Percentiles rank a stretch among this genome's conserved stretches.
phyloP scores from a whole-genome alignment of 331 rosid species.

The Ulmus americana region DNA sequence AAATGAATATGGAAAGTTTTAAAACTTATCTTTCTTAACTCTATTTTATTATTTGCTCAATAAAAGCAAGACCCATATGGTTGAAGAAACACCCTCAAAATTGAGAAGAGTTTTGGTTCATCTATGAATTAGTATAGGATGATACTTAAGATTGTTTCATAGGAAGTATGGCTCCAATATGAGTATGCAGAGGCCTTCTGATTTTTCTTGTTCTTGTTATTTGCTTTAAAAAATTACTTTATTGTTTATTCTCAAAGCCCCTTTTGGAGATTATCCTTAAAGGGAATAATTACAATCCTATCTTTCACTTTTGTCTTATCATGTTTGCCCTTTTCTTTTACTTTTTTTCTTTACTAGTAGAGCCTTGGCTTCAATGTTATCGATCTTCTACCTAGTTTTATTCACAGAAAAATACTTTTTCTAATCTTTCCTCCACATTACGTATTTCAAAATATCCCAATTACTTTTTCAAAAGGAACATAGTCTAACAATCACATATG shows the following conservation, averaged over 20 bases:
- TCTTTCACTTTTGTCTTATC: background rate
- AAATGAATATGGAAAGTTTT: no score
- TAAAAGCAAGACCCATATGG: constrained; percentile 13
- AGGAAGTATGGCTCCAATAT: background rate
- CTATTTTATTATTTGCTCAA: background rate
- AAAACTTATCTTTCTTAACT: background rate
- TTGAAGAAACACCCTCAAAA: background rate
- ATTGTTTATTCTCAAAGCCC: background rate
- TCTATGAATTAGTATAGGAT: background rate
- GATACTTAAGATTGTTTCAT: constrained; percentile 6
- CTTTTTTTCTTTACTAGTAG: constrained; percentile 1
- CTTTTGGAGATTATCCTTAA: background rate
- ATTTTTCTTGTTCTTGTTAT: background rate
- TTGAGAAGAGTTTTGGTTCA: constrained; percentile 7
- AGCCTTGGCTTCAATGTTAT: constrained; percentile 5
- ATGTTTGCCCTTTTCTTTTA: constrained; percentile 10
- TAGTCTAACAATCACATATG: background rate
- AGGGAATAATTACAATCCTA: background rate
- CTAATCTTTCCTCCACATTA: constrained; percentile 5
- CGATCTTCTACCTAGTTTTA: background rate
- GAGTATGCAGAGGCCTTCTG: background rate
- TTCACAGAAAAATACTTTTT: background rate
- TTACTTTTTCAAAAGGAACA: background rate
- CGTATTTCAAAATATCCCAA: constrained; percentile 17
- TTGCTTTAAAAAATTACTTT: background rate